Evolutionary conservation across 2,329 filamentous ascomycete species (phyloP).

Genomic region (Neobulgaria alba): DNA sequence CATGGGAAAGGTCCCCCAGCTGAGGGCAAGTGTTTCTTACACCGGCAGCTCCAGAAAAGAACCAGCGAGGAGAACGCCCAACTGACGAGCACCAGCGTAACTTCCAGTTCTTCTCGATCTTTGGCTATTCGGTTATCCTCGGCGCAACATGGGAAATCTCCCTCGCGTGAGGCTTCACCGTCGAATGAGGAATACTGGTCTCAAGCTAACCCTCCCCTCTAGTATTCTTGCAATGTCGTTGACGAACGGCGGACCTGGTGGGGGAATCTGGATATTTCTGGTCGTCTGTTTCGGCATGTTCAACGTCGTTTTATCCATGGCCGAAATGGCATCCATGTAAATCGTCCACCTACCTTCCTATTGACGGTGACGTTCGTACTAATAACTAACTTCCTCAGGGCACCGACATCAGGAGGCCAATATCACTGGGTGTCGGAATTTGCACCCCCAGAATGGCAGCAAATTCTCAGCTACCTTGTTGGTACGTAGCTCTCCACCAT

Average conservation of each 20-base stretch:
- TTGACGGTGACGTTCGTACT: neutral
- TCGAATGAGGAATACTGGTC: too few relatives aligned
- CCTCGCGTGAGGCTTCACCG: too few relatives aligned
- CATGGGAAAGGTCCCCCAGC: slow-evolving; percentile 2
- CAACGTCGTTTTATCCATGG: slow-evolving; percentile 18
- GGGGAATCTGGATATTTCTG: slow-evolving; percentile 33
- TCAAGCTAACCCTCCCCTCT: too few relatives aligned
- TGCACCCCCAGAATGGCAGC: slow-evolving; percentile 40
- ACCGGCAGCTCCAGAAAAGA: too few relatives aligned
- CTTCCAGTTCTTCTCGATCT: slow-evolving; percentile 33
- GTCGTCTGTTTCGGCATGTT: slow-evolving; percentile 23
- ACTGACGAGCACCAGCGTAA: slow-evolving; percentile 24
- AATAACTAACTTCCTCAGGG: slow-evolving; percentile 28
- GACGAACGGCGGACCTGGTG: slow-evolving; percentile 18
- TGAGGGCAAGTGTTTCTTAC: slow-evolving; percentile 1
- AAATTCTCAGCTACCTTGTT: slow-evolving; percentile 43
- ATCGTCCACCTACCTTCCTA: neutral
- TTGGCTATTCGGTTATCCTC: slow-evolving; percentile 35
- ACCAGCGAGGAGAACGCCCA: neutral
- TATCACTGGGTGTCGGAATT: too few relatives aligned
- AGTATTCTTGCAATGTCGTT: too few relatives aligned
- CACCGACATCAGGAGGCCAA: slow-evolving; percentile 48
- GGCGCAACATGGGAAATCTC: slow-evolving; percentile 35
- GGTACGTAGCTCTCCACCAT: too few relatives aligned
- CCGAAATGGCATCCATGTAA: slow-evolving; percentile 24